Evolutionary conservation across 257 asterid species (phyloP).

Genomic region (Plantago major): DNA sequence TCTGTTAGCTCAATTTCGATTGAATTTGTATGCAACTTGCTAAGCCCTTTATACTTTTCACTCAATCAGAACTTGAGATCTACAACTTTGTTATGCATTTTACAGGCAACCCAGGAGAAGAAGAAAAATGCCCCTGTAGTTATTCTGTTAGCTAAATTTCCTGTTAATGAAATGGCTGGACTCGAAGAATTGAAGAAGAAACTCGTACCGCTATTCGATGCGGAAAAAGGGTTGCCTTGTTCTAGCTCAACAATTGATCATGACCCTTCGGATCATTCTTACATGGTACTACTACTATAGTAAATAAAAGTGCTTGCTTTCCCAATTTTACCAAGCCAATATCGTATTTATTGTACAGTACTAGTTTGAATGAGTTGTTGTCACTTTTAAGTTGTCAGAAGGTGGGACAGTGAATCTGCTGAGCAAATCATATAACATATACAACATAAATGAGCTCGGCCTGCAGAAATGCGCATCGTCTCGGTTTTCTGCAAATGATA

Average conservation of each 20-base stretch:
- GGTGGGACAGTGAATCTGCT: constrained; percentile 86
- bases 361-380: too few relatives aligned
- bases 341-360: too few relatives aligned
- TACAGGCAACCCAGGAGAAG: background rate
- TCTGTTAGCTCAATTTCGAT: too few relatives aligned
- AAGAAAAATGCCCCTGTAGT: background rate
- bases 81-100: background rate
- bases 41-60: too few relatives aligned
- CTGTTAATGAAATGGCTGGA: constrained; percentile 53
- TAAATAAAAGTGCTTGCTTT: too few relatives aligned
- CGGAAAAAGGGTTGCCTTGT: constrained; percentile 84
- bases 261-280: constrained; percentile 54
- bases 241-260: constrained; percentile 65
- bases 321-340: background rate
- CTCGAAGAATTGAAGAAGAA: constrained; percentile 89
- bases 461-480: constrained; percentile 79
- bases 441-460: constrained; percentile 94
- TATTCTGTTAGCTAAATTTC: background rate
- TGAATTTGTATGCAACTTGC: too few relatives aligned
- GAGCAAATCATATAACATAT: constrained; percentile 86
- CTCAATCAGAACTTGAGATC: too few relatives aligned
- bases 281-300: constrained; percentile 35
- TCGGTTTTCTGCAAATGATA: constrained; percentile 44
- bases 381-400: constrained; percentile 52
- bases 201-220: constrained; percentile 88